Conservation (phyloP, 257 asterid species). For the Forsythia suspensa region DNA sequence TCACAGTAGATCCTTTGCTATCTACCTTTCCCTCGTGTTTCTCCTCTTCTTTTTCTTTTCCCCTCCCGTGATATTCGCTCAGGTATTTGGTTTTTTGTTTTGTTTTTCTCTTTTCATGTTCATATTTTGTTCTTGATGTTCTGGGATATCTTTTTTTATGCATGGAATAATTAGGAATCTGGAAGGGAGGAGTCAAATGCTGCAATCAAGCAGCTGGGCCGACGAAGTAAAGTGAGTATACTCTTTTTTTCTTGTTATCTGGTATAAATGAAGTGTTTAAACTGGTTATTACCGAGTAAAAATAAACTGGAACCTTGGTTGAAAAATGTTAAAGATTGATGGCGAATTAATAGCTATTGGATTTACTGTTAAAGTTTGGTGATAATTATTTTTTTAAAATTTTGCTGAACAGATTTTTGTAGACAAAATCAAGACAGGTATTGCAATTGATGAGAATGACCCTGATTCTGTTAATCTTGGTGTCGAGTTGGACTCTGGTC, state of each 20-base stretch:
- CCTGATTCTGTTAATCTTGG: slow-evolving; percentile 45
- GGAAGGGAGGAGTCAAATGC: slow-evolving; percentile 40
- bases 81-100: slow-evolving; percentile 23
- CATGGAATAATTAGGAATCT: slow-evolving; percentile 37
- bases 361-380: slow-evolving; percentile 3
- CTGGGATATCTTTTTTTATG: neutral
- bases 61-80: slow-evolving; percentile 24
- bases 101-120: neutral
- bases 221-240: slow-evolving; percentile 68
- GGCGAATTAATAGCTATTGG: neutral
- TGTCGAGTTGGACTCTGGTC: slow-evolving; percentile 63
- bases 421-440: slow-evolving; percentile 59
- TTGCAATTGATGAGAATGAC: slow-evolving; percentile 39
- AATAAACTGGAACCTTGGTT: neutral
- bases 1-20: slow-evolving; percentile 18
- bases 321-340: neutral
- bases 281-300: neutral
- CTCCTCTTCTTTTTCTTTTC: slow-evolving; percentile 17
- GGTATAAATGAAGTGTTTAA: neutral
- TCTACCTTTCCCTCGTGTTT: slow-evolving; percentile 17
- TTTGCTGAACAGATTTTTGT: slow-evolving; percentile 55
- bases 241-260: slow-evolving; percentile 5
- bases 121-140: slow-evolving; percentile 13
- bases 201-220: slow-evolving; percentile 56
- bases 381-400: neutral